Conservation (phyloP, 1,139 yeast species). For the Saccharomycopsis crataegensis region DNA sequence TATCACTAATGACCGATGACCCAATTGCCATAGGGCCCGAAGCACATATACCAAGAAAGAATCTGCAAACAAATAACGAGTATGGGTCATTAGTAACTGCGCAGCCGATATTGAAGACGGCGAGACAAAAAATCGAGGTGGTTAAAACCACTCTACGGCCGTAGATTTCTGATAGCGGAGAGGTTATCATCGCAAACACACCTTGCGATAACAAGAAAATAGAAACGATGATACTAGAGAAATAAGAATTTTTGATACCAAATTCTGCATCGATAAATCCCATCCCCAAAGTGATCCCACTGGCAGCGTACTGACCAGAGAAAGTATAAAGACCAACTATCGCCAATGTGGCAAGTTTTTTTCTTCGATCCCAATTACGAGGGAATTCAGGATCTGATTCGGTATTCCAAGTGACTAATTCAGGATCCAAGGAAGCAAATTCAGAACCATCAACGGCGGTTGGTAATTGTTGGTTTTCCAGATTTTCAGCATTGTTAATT, state of each 20-base stretch:
- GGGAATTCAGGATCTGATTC: constrained; percentile 54
- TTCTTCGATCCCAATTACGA: constrained; percentile 44
- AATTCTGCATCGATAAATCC: constrained; percentile 37
- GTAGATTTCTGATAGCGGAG: constrained; percentile 53
- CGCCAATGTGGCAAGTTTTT: constrained; percentile 39
- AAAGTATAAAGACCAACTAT: constrained; percentile 7
- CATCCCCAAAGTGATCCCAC: constrained; percentile 31
- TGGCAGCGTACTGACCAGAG: constrained; percentile 6
- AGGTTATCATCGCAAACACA: constrained; percentile 49
- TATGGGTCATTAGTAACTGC: constrained; percentile 33
- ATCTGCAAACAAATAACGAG: constrained; percentile 34
- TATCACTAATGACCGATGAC: constrained; percentile 35
- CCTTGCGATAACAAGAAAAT: constrained; percentile 61
- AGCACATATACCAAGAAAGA: constrained; percentile 36
- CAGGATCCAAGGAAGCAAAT: constrained; percentile 48
- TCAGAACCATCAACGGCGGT: constrained; percentile 42
- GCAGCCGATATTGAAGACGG: constrained; percentile 33
- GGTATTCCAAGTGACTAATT: constrained; percentile 60
- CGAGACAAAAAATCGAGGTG: constrained; percentile 41
- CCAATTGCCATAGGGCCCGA: constrained; percentile 37
- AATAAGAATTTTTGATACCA: constrained; percentile 30
- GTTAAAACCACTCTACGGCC: constrained; percentile 50
- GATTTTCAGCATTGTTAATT: not conserved
- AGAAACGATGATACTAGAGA: constrained; percentile 44
- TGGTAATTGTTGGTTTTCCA: constrained; percentile 28